A percentile compares a stretch with the other conserved stretches of the same genome.
Evolutionary conservation across 371 early-diverging fungal species (phyloP).

Genomic region (Syncephalastrum sp.): DNA sequence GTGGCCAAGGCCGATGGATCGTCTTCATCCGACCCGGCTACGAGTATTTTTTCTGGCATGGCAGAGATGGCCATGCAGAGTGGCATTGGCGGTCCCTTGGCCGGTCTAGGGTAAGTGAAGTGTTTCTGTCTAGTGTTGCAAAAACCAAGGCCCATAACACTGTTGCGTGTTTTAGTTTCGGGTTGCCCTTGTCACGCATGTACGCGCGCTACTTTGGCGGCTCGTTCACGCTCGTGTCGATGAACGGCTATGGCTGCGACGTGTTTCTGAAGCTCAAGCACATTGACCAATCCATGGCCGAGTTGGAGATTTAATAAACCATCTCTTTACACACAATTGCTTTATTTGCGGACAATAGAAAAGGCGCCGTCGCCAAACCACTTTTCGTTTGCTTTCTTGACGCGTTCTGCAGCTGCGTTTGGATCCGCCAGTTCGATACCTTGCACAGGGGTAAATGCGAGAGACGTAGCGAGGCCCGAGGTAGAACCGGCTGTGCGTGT

Average conservation of each 20-base stretch:
- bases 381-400: constrained; percentile 70
- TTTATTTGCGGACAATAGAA: constrained; percentile 54
- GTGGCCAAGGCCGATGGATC: constrained; percentile 65
- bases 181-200: constrained; percentile 88
- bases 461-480: constrained; percentile 87
- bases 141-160: not conserved
- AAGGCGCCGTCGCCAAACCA: constrained; percentile 81
- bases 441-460: constrained; percentile 95
- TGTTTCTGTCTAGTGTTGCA: not conserved
- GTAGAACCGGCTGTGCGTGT: constrained; percentile 43
- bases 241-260: constrained; percentile 91
- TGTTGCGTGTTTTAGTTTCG: constrained; percentile 50
- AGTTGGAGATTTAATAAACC: constrained; percentile 41
- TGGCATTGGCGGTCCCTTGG: constrained; percentile 86
- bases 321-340: not conserved
- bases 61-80: constrained; percentile 74
- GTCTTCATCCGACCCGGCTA: constrained; percentile 35
- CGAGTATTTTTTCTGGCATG: constrained; percentile 61
- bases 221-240: constrained; percentile 77
- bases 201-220: constrained; percentile 97
- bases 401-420: constrained; percentile 63
- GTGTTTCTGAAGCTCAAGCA: constrained; percentile 86
- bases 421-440: constrained; percentile 95
- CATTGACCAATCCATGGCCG: constrained; percentile 65
- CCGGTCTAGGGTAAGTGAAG: constrained; percentile 62